Conservation (phyloP, 2,329 filamentous ascomycete genomes). For the Aspergillus sp. region DNA sequence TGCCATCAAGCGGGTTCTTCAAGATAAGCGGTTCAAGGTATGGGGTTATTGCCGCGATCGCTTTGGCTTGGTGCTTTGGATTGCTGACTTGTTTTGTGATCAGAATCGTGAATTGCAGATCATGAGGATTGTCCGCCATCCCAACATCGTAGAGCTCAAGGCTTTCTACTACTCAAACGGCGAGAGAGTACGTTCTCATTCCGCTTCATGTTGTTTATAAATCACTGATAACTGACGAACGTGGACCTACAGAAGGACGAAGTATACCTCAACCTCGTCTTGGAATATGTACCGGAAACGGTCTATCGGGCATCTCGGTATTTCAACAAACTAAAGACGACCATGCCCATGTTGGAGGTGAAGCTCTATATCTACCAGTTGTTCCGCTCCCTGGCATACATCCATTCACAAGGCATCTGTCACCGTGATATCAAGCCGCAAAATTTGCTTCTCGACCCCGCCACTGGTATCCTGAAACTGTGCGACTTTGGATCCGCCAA, state of each 20-base stretch:
- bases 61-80: not conserved
- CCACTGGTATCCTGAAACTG: constrained; percentile 89
- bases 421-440: constrained; percentile 99
- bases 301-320: constrained; percentile 97
- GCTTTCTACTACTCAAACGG: constrained; percentile 99
- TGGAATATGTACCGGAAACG: constrained; percentile 97
- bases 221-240: constrained; percentile 14
- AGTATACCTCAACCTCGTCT: constrained; percentile 96
- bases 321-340: constrained; percentile 99
- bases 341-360: constrained; percentile 97
- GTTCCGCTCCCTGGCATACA: constrained; percentile 97
- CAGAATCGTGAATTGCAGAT: constrained; percentile 99
- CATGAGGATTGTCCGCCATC: constrained; percentile 98
- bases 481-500: constrained; percentile 99
- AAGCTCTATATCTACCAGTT: constrained; percentile 99
- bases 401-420: constrained; percentile 98
- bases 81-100: constrained; percentile 34
- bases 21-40: constrained; percentile 99
- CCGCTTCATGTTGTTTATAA: not conserved
- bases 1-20: constrained; percentile 97
- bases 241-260: constrained; percentile 78
- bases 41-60: constrained; percentile 21
- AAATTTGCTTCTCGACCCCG: constrained; percentile 91
- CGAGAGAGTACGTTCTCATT: constrained; percentile 72
- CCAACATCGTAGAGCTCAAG: constrained; percentile 98